Conservation (phyloP, 257 asterid genomes). For the Fraxinus americana region DNA sequence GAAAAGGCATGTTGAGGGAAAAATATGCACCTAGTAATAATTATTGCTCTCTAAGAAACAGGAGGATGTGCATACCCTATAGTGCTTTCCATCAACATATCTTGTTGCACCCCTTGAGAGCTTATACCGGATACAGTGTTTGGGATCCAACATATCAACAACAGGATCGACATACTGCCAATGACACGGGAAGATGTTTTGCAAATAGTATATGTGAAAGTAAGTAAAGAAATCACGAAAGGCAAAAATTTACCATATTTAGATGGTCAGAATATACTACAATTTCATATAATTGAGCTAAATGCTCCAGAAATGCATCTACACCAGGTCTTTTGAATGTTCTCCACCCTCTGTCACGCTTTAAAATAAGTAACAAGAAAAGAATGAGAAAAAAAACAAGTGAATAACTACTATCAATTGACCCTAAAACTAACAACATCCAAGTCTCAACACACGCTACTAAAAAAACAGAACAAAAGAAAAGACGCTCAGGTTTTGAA, state of each 20-base stretch:
- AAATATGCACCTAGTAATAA: too few species aligned
- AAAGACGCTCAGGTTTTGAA: neutral
- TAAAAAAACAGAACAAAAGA: constrained; percentile 4
- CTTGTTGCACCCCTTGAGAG: constrained; percentile 76
- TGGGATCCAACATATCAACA: constrained; percentile 68
- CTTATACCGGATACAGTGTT: constrained; percentile 66
- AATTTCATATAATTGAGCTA: constrained; percentile 81
- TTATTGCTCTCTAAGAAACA: constrained; percentile 16
- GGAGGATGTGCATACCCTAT: constrained; percentile 55
- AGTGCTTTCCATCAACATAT: constrained; percentile 82
- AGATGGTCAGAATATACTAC: constrained; percentile 74
- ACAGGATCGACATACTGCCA: constrained; percentile 87
- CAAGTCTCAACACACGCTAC: neutral
- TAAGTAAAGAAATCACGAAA: neutral
- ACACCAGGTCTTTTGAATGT: constrained; percentile 96
- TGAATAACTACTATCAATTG: neutral
- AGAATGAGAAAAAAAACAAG: constrained; percentile 7
- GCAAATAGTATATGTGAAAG: constrained; percentile 1
- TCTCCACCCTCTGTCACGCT: constrained; percentile 98
- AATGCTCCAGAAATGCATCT: constrained; percentile 82
- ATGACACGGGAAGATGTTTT: constrained; percentile 20
- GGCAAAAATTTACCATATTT: constrained; percentile 10
- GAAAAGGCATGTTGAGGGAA: neutral
- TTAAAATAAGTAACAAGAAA: constrained; percentile 15
- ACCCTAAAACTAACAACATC: neutral